Conservation (phyloP, 1,139 yeast species). For the Yamadazyma dushanensis region DNA sequence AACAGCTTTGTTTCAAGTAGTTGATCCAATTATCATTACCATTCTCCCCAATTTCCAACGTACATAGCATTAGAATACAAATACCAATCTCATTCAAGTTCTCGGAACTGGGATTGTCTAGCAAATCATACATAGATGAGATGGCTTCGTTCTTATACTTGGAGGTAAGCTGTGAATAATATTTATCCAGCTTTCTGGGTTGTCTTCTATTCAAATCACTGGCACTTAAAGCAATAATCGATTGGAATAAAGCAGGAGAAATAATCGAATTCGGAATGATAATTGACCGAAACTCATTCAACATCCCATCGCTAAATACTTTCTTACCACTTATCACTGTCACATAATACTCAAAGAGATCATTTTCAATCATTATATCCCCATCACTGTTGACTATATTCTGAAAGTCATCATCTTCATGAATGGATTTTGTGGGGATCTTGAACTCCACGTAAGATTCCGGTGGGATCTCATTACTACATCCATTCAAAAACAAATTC, state of each 20-base stretch:
- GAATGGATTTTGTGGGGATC: slow-evolving; percentile 5
- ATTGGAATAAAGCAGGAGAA: slow-evolving; percentile 16
- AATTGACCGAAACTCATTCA: slow-evolving; percentile 17
- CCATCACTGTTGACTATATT: slow-evolving; percentile 6
- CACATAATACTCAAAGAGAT: slow-evolving; percentile 17
- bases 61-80: slow-evolving; percentile 23
- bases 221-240: slow-evolving; percentile 19
- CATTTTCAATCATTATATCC: slow-evolving; percentile 9
- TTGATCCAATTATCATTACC: slow-evolving; percentile 25
- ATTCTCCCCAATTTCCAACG: slow-evolving; percentile 26
- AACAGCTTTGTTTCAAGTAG: slow-evolving; percentile 25
- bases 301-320: slow-evolving; percentile 16
- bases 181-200: slow-evolving; percentile 7
- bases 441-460: not conserved
- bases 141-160: slow-evolving; percentile 19
- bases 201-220: slow-evolving; percentile 16
- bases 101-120: slow-evolving; percentile 14
- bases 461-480: not conserved
- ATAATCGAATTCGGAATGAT: slow-evolving; percentile 16
- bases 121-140: slow-evolving; percentile 14
- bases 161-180: slow-evolving; percentile 12
- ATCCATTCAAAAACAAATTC: slow-evolving; percentile 1
- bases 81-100: slow-evolving; percentile 15
- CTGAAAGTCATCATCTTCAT: slow-evolving; percentile 7
- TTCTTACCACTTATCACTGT: slow-evolving; percentile 17